phyloP scores from a whole-genome alignment of 208 protist genomes.

The Blechomonas ayalai region DNA sequence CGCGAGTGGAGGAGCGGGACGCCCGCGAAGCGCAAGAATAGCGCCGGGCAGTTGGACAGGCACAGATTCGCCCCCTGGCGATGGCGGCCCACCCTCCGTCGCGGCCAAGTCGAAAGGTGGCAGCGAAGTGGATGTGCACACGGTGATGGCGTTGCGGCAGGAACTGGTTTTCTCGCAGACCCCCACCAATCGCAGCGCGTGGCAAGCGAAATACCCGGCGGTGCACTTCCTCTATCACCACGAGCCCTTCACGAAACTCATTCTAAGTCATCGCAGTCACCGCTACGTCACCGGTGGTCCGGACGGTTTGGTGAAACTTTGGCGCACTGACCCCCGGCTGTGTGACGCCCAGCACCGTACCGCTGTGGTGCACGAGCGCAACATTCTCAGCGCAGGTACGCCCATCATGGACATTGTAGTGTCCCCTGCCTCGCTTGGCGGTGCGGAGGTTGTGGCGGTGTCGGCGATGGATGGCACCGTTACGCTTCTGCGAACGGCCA shows the following conservation, averaged over 20 bases:
- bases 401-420: constrained; percentile 62
- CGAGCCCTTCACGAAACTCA: constrained; percentile 49
- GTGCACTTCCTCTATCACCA: constrained; percentile 77
- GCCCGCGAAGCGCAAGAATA: neutral
- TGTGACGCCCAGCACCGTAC: constrained; percentile 23
- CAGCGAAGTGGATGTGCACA: too few species aligned
- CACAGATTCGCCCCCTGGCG: neutral
- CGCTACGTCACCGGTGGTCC: constrained; percentile 61
- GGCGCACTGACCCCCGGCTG: constrained; percentile 54
- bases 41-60: neutral
- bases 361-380: constrained; percentile 67
- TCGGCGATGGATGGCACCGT: constrained; percentile 73
- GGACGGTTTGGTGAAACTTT: constrained; percentile 85
- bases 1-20: neutral
- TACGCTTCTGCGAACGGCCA: constrained; percentile 59
- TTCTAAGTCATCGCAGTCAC: constrained; percentile 33
- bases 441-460: constrained; percentile 65
- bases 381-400: constrained; percentile 44
- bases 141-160: neutral
- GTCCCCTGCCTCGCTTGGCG: constrained; percentile 39
- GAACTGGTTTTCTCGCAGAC: constrained; percentile 22
- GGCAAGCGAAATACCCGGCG: constrained; percentile 54
- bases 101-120: neutral
- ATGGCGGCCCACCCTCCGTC: neutral
- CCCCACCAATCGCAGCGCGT: constrained; percentile 52